phyloP scores from a whole-genome alignment of 129 eudicot genomes.

The Sambucus nigra region DNA sequence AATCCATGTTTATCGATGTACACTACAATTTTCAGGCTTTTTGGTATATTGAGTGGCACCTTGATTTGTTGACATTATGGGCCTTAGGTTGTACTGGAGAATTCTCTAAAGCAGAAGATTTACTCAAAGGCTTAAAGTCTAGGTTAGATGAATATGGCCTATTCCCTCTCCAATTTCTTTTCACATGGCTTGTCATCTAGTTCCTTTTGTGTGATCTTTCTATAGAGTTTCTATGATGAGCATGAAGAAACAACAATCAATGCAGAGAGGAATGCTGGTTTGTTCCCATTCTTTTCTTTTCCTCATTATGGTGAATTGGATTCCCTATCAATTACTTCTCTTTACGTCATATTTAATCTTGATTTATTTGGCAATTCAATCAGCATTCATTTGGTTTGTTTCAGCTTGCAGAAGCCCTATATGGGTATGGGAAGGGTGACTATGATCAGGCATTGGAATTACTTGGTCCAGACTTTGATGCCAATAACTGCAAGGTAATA shows the following conservation, averaged over 20 bases:
- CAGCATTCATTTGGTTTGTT: conserved; percentile 2
- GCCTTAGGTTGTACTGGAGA: conserved; percentile 51
- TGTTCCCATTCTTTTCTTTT: conserved; percentile 18
- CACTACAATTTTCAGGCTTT: conserved; percentile 27
- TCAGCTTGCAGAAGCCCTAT: conserved; percentile 86
- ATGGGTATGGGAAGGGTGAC: conserved; percentile 69
- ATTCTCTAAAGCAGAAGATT: conserved; percentile 48
- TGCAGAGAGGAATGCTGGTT: conserved; percentile 65
- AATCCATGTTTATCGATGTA: neutral
- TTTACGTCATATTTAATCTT: neutral
- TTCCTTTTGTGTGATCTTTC: conserved; percentile 3
- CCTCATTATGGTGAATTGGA: too few species aligned
- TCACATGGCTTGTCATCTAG: neutral
- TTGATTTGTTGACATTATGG: conserved; percentile 81
- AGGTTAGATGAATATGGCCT: conserved; percentile 30
- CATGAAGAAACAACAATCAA: conserved; percentile 45
- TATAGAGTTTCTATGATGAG: conserved; percentile 58
- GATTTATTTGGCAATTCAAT: neutral
- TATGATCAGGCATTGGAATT: conserved; percentile 48
- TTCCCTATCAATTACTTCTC: too few species aligned
- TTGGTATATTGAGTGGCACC: conserved; percentile 96
- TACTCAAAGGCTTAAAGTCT: conserved; percentile 49
- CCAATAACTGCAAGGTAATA: conserved; percentile 58
- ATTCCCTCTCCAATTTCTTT: neutral
- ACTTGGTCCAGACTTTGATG: conserved; percentile 72